Conservation (phyloP, 2,329 filamentous ascomycete genomes). For the Apiospora kogelbergensis region DNA sequence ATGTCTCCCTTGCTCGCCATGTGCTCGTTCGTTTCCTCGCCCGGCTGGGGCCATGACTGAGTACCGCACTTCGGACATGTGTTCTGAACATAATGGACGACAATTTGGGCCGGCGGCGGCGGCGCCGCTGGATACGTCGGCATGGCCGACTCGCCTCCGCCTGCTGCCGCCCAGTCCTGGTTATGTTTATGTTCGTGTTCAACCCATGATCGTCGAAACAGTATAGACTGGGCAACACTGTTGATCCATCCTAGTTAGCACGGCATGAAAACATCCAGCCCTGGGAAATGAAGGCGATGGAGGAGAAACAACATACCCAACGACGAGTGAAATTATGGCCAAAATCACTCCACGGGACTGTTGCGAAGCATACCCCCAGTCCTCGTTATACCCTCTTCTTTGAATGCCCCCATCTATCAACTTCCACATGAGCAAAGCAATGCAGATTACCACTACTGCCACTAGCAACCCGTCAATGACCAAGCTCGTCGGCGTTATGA, state of each 20-base stretch:
- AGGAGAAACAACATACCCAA: neutral
- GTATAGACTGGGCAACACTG: neutral
- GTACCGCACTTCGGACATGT: conserved; percentile 10
- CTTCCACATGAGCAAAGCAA: neutral
- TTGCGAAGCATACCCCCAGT: neutral
- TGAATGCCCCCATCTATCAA: neutral
- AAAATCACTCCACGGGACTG: neutral
- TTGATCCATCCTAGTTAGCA: neutral
- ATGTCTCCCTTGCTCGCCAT: conserved; percentile 10
- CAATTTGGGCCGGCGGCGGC: conserved; percentile 7
- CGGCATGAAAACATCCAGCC: neutral
- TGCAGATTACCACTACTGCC: neutral
- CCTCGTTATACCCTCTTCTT: too few relatives aligned
- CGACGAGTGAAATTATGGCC: neutral
- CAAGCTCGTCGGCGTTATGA: neutral
- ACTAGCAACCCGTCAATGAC: conserved; percentile 1
- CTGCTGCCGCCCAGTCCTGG: too few relatives aligned
- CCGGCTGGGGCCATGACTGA: conserved; percentile 8
- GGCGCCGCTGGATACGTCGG: neutral
- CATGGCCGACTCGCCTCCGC: neutral
- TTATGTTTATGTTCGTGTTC: neutral
- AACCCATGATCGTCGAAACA: neutral
- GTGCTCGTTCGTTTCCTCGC: conserved; percentile 9
- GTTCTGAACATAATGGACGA: conserved; percentile 13
- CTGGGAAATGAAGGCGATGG: neutral